Conservation (phyloP, 208 protist species). For the Leishmania braziliensis region DNA sequence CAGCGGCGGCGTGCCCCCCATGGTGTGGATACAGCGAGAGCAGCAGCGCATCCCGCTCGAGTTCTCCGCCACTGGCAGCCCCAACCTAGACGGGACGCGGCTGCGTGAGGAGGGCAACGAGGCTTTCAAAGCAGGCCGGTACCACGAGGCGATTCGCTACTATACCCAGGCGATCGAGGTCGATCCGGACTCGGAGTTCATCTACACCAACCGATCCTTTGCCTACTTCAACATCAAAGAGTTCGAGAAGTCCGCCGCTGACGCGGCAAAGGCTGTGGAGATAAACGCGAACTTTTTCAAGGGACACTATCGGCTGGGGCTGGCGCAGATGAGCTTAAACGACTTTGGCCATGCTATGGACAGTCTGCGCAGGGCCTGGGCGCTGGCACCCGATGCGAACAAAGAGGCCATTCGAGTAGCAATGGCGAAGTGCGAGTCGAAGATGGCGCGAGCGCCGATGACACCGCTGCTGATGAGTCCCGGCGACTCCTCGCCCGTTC, state of each 20-base stretch:
- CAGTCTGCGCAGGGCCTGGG: conserved; percentile 41
- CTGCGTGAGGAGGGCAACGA: conserved; percentile 75
- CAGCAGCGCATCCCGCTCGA: conserved; percentile 50
- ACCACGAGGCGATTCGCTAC: conserved; percentile 50
- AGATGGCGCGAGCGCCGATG: conserved; percentile 47
- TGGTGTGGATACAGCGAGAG: conserved; percentile 71
- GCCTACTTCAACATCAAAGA: conserved; percentile 61
- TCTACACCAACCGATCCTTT: conserved; percentile 78
- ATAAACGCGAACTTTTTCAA: conserved; percentile 64
- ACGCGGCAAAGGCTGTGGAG: conserved; percentile 46
- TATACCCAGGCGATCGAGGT: conserved; percentile 73
- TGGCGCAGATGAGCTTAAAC: conserved; percentile 43
- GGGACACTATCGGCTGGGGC: conserved; percentile 57
- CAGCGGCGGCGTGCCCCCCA: conserved; percentile 52
- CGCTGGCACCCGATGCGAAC: conserved; percentile 35
- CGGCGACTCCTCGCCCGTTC: neutral
- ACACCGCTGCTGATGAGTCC: conserved; percentile 38
- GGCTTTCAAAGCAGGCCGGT: conserved; percentile 55
- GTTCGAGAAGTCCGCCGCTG: conserved; percentile 37
- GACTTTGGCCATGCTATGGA: conserved; percentile 43
- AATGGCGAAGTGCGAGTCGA: conserved; percentile 70
- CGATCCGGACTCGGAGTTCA: conserved; percentile 52
- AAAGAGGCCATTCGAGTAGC: conserved; percentile 34
- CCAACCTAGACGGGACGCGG: conserved; percentile 29
- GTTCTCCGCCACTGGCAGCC: conserved; percentile 22